Base-by-base conservation (phyloP, 2,329 filamentous ascomycete genomes). In the Aspergillus neoniger region DNA sequence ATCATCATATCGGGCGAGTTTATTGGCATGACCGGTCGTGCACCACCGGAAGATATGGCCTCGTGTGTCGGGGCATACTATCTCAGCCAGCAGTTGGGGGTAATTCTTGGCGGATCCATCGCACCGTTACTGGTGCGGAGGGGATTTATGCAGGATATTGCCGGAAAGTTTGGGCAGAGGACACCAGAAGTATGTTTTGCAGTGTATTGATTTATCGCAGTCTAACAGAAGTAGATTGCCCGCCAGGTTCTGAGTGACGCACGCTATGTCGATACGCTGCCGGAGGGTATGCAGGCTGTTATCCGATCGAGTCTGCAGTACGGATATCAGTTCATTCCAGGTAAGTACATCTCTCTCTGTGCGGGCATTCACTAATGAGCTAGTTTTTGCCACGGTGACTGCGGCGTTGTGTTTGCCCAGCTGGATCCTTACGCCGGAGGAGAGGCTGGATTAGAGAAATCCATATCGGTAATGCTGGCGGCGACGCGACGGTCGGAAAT, bases 41-140 rank as follows among this genome's bases (percentile, higher is more conserved):
- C 57, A 6, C 32, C 51, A 1, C 12, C 23, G n/a, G 43, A 55
- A 21, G 21, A 48, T 3, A 25, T 50, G 14, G 43, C 51, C 2
- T 32, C 57, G 5, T 53, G 41, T 3, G 47, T 59, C 1, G 57
- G 57, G 8, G 57, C 57, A 21, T 59, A 55, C 41, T 55, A 59
- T 30, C 43, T 59, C 36, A 55, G 51, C 30, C 57, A 59, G 7
- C 51, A 55, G 12, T 12, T 59, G 28, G 51, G 57, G 8, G 17
- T 43, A 5, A 55, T 59, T n/a, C 30, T 59, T 5, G 51, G 57
- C 8, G 41, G 41, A 23, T 39, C 57, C 5, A 5, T 55, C 10
- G 57, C 25, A 4, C 52, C 57, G 23, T n/a, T 50, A 4, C 14
- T 55, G 14, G 57, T 55, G 19, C 21, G 52, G 15, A 50, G 5